These are phyloP conservation scores for Chlorencoelia australis DNA, from an alignment of 2,329 filamentous ascomycete species.

Conservation along the genomic window DNA sequence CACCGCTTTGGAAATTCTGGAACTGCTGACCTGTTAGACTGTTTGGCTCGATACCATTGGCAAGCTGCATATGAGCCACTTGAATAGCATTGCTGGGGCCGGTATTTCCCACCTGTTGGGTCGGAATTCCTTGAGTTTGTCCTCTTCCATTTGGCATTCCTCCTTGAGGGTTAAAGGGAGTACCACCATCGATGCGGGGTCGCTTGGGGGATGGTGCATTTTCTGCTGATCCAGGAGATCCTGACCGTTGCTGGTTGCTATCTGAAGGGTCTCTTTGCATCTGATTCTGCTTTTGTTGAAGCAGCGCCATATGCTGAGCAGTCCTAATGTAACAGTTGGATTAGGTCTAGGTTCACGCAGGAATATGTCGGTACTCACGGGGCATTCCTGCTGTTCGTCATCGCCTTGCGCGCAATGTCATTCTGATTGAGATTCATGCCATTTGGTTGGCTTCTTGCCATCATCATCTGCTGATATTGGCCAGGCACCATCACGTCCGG, in stretches of 20 bases:
- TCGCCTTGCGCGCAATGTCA: conserved; percentile 60
- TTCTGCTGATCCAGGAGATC: conserved; percentile 73
- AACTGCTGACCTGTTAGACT: conserved; percentile 69
- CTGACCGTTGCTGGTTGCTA: conserved; percentile 63
- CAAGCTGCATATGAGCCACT: conserved; percentile 50
- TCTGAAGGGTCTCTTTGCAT: conserved; percentile 88
- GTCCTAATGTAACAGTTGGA: conserved; percentile 14
- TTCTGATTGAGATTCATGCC: no score
- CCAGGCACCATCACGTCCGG: conserved; percentile 45
- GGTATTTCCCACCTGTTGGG: conserved; percentile 51
- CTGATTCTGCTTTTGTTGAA: conserved; percentile 65
- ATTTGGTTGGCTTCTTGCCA: no score
- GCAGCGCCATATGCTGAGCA: conserved; percentile 60
- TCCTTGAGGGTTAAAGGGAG: conserved; percentile 57
- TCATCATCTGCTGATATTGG: conserved; percentile 49
- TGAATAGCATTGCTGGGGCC: conserved; percentile 36
- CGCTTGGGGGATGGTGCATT: conserved; percentile 90
- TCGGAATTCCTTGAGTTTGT: conserved; percentile 55
- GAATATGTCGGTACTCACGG: conserved; percentile 40
- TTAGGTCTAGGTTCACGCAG: background rate
- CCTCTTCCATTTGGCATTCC: conserved; percentile 58
- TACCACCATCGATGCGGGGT: conserved; percentile 68
- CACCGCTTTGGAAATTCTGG: conserved; percentile 43
- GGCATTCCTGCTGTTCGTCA: conserved; percentile 63
- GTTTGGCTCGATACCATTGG: conserved; percentile 66